Base-by-base conservation (phyloP, 371 early-diverging fungal genomes). In the Rhizopus stolonifer region DNA sequence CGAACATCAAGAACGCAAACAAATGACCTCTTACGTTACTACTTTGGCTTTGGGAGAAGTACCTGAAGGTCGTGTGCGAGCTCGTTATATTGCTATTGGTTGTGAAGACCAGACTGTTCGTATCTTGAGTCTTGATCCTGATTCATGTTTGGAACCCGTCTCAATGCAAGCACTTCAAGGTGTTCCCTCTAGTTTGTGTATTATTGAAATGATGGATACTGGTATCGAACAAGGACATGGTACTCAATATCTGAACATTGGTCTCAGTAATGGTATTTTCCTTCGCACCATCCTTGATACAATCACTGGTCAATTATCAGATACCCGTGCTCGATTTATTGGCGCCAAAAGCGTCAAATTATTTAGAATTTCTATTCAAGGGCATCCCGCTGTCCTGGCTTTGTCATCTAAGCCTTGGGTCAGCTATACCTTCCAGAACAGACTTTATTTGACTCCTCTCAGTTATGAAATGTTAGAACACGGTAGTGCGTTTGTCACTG, bases 91-190 rank as follows among this genome's bases (percentile, higher is more conserved):
- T 66, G 95, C 96, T 5, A 89, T 93, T 5, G 99, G 95, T 14
- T 94, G 94, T 69, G 87, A 80, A 44, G 99, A 98, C 69, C 79
- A 83, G 52, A 96, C 97, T 2, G 95, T 97, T 2, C 84, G 99
- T 47, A 80, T 96, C 24, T 63, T 95, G 26, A 86, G 89, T 25
- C 72, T 95, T 44, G 96, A 94, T 49, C 89, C 93, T 6, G 83
- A 85, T 42, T 71, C 70, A 26, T 86, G 90, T 43, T 77, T 94
- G 9, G 90, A 93, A 52, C 70, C 90, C 8, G 68, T 93, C 19
- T 83, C 87, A 40, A 86, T 94, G 86, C 93, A 91, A 74, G 91
- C 87, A 2, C 50, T 80, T 14, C 72, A 74, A 49, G 84, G 69
- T 21, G 72, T 70, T 21, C 76, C 86, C 11, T 74, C 71, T 22